These are phyloP conservation scores for Podospora pseudocomata DNA, from an alignment of 495 filamentous ascomycete genomes.

Conservation along the genomic window DNA sequence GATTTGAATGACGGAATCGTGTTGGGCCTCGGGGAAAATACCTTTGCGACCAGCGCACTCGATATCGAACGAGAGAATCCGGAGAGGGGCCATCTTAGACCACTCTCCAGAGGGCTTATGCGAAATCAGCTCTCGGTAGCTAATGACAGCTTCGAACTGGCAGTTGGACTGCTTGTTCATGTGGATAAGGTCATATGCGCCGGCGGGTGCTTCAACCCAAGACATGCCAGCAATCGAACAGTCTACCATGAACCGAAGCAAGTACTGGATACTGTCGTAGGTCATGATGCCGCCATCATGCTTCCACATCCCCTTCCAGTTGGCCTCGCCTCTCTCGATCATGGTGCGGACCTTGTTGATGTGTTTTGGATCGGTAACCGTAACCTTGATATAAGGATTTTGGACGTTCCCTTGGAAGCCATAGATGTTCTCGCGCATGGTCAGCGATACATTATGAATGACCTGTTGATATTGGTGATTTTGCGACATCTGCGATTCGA, in stretches of 20 bases:
- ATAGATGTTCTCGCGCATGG: constrained; percentile 83
- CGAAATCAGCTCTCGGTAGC: constrained; percentile 78
- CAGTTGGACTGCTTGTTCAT: constrained; percentile 76
- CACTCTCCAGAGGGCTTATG: constrained; percentile 91
- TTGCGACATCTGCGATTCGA: constrained; percentile 69
- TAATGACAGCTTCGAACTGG: constrained; percentile 85
- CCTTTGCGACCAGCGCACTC: constrained; percentile 97
- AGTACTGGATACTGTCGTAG: constrained; percentile 92
- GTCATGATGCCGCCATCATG: constrained; percentile 69
- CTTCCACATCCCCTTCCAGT: constrained; percentile 90
- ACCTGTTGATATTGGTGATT: constrained; percentile 55
- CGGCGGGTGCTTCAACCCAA: constrained; percentile 83
- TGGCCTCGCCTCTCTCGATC: constrained; percentile 72
- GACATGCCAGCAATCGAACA: constrained; percentile 92
- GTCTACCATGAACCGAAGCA: constrained; percentile 97
- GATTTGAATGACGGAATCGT: constrained; percentile 97
- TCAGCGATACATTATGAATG: constrained; percentile 67
- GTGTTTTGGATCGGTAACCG: constrained; percentile 79
- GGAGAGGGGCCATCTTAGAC: constrained; percentile 95
- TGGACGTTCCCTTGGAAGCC: constrained; percentile 89
- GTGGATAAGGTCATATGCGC: constrained; percentile 63
- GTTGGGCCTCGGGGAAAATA: constrained; percentile 87
- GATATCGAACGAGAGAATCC: constrained; percentile 95
- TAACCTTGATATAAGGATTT: constrained; percentile 89
- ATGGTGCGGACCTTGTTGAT: constrained; percentile 66